A percentile compares a stretch with the other conserved stretches of the same genome.
Evolutionary conservation across 345 rosid genomes (phyloP).

Genomic region (Eucalyptus curtisii): DNA sequence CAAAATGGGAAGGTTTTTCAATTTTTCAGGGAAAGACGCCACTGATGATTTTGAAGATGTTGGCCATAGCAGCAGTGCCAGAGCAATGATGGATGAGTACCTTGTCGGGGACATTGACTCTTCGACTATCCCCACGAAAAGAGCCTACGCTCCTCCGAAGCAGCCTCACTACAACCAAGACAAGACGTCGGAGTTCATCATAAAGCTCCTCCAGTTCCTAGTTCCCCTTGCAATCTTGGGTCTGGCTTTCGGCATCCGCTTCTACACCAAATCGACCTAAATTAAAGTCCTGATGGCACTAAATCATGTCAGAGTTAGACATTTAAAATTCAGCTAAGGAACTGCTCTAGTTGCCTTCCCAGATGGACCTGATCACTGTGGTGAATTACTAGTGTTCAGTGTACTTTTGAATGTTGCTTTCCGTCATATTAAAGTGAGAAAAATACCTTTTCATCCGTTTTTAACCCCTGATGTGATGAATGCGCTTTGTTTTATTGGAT

Average conservation of each 20-base stretch:
- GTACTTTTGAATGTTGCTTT: background rate
- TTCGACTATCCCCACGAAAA: conserved; percentile 46
- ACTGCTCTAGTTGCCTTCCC: background rate
- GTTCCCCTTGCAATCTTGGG: conserved; percentile 77
- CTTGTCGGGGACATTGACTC: conserved; percentile 50
- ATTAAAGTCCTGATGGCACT: background rate
- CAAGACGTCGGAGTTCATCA: conserved; percentile 71
- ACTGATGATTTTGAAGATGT: conserved; percentile 80
- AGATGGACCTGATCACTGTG: background rate
- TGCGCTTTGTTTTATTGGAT: background rate
- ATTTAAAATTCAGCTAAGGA: background rate
- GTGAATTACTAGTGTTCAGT: background rate
- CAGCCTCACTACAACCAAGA: conserved; percentile 72
- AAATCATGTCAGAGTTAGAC: background rate
- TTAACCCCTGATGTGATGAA: background rate
- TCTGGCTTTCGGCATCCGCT: conserved; percentile 57
- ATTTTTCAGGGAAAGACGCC: conserved; percentile 67
- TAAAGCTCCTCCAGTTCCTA: conserved; percentile 69
- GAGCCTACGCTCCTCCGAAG: conserved; percentile 45
- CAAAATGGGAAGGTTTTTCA: background rate
- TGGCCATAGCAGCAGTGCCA: conserved; percentile 58
- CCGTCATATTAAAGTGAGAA: background rate
- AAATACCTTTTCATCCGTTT: background rate
- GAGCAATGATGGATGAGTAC: conserved; percentile 63
- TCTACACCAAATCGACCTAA: conserved; percentile 54